Conservation (phyloP, 2,329 filamentous ascomycete species). For the Dendrostoma leiphaemia region DNA sequence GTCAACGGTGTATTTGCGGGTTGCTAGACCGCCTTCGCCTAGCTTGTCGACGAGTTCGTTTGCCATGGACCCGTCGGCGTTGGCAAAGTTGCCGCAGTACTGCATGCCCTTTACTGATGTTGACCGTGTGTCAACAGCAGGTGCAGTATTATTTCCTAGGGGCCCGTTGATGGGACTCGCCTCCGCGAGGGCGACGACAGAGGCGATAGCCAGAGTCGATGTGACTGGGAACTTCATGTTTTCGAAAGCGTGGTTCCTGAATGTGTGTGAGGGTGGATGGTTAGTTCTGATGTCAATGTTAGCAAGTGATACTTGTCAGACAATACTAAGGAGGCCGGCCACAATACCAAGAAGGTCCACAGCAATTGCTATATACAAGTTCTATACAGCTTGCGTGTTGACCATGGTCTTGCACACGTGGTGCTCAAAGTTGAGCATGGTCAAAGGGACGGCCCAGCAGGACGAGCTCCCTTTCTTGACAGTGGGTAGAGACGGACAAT, state of each 20-base stretch:
- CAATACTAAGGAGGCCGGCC: background rate
- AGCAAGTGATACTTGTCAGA: background rate
- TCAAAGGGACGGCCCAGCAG: background rate
- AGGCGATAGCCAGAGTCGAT: too few relatives aligned
- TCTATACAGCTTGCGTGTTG: background rate
- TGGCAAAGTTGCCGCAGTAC: conserved; percentile 6
- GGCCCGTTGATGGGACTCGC: too few relatives aligned
- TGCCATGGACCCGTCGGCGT: background rate
- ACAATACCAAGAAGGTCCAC: conserved; percentile 4
- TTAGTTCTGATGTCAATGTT: background rate
- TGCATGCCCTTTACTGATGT: background rate
- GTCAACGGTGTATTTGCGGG: background rate
- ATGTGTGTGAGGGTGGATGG: background rate
- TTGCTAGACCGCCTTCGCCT: background rate
- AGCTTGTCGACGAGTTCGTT: background rate
- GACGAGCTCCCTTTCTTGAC: background rate
- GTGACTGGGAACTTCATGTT: too few relatives aligned
- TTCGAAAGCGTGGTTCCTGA: too few relatives aligned
- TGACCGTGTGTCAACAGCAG: background rate
- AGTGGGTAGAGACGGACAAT: background rate
- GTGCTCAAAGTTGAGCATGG: background rate
- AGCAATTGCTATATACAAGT: background rate
- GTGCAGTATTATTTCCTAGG: too few relatives aligned
- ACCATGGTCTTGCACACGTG: background rate
- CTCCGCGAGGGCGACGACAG: background rate